A percentile compares a stretch with the other conserved stretches of the same genome.
Conservation (phyloP, 805 yeast species). For the Candida nitratophila region DNA sequence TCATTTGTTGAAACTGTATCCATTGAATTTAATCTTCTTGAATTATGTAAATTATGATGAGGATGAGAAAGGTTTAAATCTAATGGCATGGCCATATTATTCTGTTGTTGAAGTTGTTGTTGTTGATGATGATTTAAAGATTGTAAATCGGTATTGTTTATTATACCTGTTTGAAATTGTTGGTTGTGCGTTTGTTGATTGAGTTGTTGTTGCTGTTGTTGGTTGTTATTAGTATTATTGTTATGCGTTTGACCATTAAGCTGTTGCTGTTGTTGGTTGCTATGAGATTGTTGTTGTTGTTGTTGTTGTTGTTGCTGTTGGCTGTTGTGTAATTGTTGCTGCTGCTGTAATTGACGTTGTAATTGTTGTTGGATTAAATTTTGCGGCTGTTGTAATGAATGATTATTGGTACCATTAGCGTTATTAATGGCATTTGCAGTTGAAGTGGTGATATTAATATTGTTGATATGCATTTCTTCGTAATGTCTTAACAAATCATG, state of each 20-base stretch:
- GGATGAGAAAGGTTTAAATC: not conserved
- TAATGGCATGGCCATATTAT: not conserved
- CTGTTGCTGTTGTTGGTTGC: too few relatives aligned
- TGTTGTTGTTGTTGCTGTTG: too few relatives aligned
- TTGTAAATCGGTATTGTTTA: too few relatives aligned
- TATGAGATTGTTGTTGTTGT: constrained; percentile 6
- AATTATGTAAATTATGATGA: not conserved
- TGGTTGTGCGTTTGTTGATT: not conserved
- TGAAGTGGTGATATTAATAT: constrained; percentile 6
- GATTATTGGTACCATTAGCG: not conserved
- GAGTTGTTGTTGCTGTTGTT: not conserved
- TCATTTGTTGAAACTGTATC: constrained; percentile 92
- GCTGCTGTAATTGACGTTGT: not conserved
- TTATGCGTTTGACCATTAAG: not conserved
- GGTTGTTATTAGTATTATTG: not conserved
- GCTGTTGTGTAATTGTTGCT: constrained; percentile 15
- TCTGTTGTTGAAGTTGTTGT: not conserved
- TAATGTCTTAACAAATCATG: constrained; percentile 92
- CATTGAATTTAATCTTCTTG: constrained; percentile 44
- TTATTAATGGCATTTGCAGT: not conserved
- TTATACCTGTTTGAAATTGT: too few relatives aligned
- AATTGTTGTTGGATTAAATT: not conserved
- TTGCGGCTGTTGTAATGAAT: not conserved
- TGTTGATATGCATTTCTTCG: constrained; percentile 85
- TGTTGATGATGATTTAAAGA: not conserved